A percentile compares a stretch with the other conserved stretches of the same genome.
phyloP scores from a whole-genome alignment of 2,329 filamentous ascomycete genomes.

The Sodiomyces alkalinus region DNA sequence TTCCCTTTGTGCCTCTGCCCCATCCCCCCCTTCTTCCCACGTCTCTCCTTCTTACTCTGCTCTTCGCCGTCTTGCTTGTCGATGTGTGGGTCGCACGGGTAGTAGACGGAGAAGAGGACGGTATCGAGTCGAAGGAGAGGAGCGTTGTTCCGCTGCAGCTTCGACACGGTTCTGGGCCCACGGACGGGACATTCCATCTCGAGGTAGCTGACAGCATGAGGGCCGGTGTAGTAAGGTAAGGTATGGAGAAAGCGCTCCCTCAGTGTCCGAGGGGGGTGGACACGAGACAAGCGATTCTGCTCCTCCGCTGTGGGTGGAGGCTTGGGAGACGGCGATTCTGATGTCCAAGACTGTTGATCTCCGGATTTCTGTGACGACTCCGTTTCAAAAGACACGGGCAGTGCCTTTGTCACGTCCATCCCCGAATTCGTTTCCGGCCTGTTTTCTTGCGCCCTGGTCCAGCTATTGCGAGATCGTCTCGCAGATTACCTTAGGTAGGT shows the following conservation, averaged over 20 bases:
- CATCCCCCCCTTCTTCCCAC: constrained; percentile 15
- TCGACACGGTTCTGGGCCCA: constrained; percentile 22
- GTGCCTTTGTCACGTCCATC: too few species aligned
- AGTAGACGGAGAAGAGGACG: constrained; percentile 50
- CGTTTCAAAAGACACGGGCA: too few species aligned
- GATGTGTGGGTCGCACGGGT: constrained; percentile 34
- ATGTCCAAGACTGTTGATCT: too few species aligned
- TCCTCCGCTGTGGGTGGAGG: too few species aligned
- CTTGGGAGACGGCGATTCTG: too few species aligned
- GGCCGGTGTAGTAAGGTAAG: constrained; percentile 48
- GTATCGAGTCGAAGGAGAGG: constrained; percentile 32
- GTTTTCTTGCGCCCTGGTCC: too few species aligned
- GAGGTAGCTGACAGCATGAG: constrained; percentile 52
- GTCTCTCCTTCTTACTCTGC: neutral
- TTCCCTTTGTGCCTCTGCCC: too few species aligned
- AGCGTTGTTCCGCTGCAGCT: constrained; percentile 21
- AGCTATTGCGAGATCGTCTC: too few species aligned
- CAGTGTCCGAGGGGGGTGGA: constrained; percentile 15
- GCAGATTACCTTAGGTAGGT: too few species aligned
- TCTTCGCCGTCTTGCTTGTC: neutral
- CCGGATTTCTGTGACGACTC: too few species aligned
- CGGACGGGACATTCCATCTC: constrained; percentile 48
- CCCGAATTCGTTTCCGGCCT: too few species aligned
- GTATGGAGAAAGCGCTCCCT: constrained; percentile 24
- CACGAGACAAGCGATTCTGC: constrained; percentile 8